Conservation (phyloP, 345 rosid genomes). For the Eucalyptus regnans region DNA sequence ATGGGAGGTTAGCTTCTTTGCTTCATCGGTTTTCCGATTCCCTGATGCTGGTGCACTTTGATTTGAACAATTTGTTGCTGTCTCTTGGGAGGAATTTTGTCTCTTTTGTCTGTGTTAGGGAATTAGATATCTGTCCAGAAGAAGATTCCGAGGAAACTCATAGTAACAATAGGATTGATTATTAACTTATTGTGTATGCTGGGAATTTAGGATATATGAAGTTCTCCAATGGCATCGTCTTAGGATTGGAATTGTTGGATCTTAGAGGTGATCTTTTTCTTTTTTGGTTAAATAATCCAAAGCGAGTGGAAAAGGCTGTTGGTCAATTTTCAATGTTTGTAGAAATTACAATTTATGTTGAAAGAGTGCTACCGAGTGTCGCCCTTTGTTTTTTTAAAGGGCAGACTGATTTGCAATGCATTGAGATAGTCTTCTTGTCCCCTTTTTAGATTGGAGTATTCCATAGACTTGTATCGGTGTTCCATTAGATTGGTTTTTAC, state of each 20-base stretch:
- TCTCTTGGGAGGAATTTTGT: background rate
- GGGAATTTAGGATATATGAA: background rate
- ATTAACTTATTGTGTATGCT: background rate
- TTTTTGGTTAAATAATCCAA: background rate
- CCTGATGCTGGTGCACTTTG: background rate
- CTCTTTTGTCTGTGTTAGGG: background rate
- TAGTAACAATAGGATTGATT: background rate
- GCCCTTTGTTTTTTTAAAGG: background rate
- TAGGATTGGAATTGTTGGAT: background rate
- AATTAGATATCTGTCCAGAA: background rate
- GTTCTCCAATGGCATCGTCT: background rate
- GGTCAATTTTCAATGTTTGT: background rate
- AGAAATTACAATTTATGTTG: background rate
- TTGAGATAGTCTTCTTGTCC: background rate
- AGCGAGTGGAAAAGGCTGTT: background rate
- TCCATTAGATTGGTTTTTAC: background rate
- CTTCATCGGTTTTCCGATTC: background rate
- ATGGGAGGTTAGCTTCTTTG: constrained; percentile 57
- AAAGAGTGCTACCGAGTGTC: background rate
- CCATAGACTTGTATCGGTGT: background rate
- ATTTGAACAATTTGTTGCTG: background rate
- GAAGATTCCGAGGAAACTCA: background rate
- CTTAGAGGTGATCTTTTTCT: background rate
- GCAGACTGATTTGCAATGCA: background rate
- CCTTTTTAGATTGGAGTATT: background rate